These are phyloP conservation scores for Aureobasidium zeae DNA, from an alignment of 2,329 filamentous ascomycete genomes.

Conservation along the genomic window DNA sequence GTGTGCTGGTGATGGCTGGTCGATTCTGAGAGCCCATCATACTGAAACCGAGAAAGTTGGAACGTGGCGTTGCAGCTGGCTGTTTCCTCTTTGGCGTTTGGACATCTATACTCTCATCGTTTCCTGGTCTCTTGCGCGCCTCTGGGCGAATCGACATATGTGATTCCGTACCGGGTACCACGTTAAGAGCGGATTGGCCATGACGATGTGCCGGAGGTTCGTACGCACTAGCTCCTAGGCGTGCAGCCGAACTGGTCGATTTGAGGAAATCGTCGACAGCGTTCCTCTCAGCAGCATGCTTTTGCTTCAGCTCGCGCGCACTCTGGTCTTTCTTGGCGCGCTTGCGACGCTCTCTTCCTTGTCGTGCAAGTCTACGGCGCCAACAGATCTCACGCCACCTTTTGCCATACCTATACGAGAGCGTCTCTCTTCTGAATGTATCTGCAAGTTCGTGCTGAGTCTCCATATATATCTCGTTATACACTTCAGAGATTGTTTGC, in stretches of 20 bases:
- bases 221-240: not conserved
- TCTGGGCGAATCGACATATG: no score
- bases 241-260: not conserved
- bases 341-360: constrained; percentile 28
- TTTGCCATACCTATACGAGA: constrained; percentile 30
- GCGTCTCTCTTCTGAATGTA: constrained; percentile 25
- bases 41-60: constrained; percentile 26
- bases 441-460: constrained; percentile 24
- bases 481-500: constrained; percentile 28
- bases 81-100: constrained; percentile 19
- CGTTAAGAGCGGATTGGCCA: not conserved
- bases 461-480: constrained; percentile 27
- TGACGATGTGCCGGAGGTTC: not conserved
- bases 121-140: constrained; percentile 26
- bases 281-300: constrained; percentile 20
- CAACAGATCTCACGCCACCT: constrained; percentile 32
- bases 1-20: constrained; percentile 10
- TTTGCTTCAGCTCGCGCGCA: constrained; percentile 20
- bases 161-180: not conserved
- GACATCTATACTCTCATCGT: constrained; percentile 18
- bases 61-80: constrained; percentile 21
- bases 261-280: constrained; percentile 18
- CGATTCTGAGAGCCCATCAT: constrained; percentile 14
- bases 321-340: constrained; percentile 16
- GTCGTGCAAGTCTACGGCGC: constrained; percentile 27